These are phyloP conservation scores for Globisporangium mamillatum DNA, from an alignment of 352 stramenopile species.

Conservation along the genomic window DNA sequence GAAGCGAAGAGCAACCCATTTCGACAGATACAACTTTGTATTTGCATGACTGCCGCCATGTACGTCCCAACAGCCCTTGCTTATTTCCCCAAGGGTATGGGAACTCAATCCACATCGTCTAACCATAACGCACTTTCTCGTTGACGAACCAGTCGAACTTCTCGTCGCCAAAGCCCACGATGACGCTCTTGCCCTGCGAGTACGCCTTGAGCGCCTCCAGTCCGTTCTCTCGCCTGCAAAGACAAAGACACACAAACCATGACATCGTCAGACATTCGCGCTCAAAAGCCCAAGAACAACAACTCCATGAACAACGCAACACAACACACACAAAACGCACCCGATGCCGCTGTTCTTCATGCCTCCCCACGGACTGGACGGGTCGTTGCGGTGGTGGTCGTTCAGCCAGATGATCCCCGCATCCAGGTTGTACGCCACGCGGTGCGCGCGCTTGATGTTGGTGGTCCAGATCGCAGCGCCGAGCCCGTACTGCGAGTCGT, in stretches of 20 bases:
- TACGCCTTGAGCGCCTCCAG: conserved; percentile 64
- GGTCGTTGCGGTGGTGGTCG: conserved; percentile 64
- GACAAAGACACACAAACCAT: background rate
- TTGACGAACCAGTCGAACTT: conserved; percentile 81
- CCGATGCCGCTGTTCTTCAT: conserved; percentile 71
- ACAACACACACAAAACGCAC: conserved; percentile 17
- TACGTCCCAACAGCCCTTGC: background rate
- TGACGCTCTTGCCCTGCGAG: conserved; percentile 74
- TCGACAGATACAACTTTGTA: background rate
- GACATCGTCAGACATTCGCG: background rate
- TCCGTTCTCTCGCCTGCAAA: conserved; percentile 85
- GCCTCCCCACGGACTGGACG: conserved; percentile 64
- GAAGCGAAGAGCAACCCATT: background rate
- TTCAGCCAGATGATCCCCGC: conserved; percentile 91
- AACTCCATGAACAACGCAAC: too few species aligned
- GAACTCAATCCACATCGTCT: conserved; percentile 3
- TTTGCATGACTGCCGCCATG: background rate
- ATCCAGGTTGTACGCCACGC: conserved; percentile 80
- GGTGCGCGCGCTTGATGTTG: conserved; percentile 74
- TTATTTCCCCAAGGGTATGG: background rate
- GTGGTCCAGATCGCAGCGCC: conserved; percentile 84
- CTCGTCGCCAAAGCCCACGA: conserved; percentile 55
- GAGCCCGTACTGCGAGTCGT: conserved; percentile 81
- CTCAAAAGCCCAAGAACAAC: background rate
- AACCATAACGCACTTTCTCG: conserved; percentile 56